Evolutionary conservation across 176 grass and related monocot species (phyloP), one percentile per base, ranked within the genome.

Genomic region (Musa troglodytarum): DNA sequence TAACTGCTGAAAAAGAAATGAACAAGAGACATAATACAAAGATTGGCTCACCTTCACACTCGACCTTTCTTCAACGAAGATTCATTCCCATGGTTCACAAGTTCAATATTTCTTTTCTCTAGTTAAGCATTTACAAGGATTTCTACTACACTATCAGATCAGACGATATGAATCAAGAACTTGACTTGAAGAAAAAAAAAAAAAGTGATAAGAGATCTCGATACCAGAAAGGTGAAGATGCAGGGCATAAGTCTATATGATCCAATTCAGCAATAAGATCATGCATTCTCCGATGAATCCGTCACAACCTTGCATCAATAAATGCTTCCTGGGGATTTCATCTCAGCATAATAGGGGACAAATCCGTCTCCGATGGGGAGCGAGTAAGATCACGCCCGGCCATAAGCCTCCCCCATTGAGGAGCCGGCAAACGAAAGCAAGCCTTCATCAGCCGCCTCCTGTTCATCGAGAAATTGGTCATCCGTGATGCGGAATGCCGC

Each of bases 401-500:
- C 68, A 70, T 51, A 70, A 51, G 16, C 19, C 68, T 50, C 43
- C 34, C 16, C 16, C 29, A 50, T 34, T 2, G 72, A 53, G 11
- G 21, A 11, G 1, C 72, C 10, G 23, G 13, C 53, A 54, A 57
- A 54, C 12, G 72, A 55, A 23, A 57, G 13, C 11, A 73, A 57
- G 6, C 72, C 72, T 16, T 23, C 72, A 57, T 57, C 53, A 20
- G 52, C 21, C 5, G 13, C 72, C 21, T 74, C 72, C 22, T 74
- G 72, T 17, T 74, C 72, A 56, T 74, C 72, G 8, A 56, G 54
- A 26, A 74, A 74, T 20, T 56, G 51, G 29, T 74, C 72, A 9
- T 74, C 72, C 23, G 53, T 57, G 23, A 74, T 74, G 13, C 72
- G 52, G 25, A 74, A 74, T 56, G 72, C 53, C 12, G 23, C 72